Conservation (phyloP, 2,329 filamentous ascomycete species). For the Davidsoniella neocaledoniae region DNA sequence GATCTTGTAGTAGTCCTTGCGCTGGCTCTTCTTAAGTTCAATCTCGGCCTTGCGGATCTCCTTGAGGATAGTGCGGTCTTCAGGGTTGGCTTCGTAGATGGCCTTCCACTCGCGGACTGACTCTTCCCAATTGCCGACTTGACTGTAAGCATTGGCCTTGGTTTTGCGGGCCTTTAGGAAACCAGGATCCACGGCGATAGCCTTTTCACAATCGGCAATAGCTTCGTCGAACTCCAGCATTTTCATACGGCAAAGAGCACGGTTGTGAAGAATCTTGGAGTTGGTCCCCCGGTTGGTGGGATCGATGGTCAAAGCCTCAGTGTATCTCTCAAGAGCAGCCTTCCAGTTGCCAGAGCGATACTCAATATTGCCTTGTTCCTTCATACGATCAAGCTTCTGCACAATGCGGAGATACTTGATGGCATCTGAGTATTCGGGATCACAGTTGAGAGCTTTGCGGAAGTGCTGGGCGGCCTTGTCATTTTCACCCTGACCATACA, state of each 20-base stretch:
- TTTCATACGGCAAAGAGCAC: constrained; percentile 68
- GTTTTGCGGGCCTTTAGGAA: constrained; percentile 90
- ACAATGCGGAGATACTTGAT: constrained; percentile 79
- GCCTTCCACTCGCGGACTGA: constrained; percentile 78
- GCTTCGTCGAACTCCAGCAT: constrained; percentile 72
- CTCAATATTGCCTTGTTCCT: constrained; percentile 78
- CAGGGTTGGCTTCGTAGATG: constrained; percentile 66
- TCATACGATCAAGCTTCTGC: constrained; percentile 82
- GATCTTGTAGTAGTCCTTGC: constrained; percentile 99
- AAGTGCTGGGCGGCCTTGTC: constrained; percentile 89
- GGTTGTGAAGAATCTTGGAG: constrained; percentile 85
- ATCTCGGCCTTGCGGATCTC: constrained; percentile 83
- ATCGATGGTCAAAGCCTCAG: constrained; percentile 68
- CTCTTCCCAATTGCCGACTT: constrained; percentile 81
- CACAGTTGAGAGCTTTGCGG: constrained; percentile 72
- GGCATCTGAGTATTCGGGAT: constrained; percentile 79
- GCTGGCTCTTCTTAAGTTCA: constrained; percentile 91
- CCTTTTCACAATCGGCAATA: constrained; percentile 71
- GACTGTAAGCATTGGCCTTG: constrained; percentile 75
- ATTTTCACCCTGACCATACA: constrained; percentile 87
- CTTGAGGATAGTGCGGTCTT: constrained; percentile 62
- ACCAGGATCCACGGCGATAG: constrained; percentile 62
- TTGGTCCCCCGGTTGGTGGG: constrained; percentile 81
- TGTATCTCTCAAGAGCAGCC: constrained; percentile 71
- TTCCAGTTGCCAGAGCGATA: constrained; percentile 77